Percentiles rank a stretch among this genome's conserved stretches.
Conservation (phyloP, 2,329 filamentous ascomycete genomes). For the Neofusicoccum kwambonambiense region DNA sequence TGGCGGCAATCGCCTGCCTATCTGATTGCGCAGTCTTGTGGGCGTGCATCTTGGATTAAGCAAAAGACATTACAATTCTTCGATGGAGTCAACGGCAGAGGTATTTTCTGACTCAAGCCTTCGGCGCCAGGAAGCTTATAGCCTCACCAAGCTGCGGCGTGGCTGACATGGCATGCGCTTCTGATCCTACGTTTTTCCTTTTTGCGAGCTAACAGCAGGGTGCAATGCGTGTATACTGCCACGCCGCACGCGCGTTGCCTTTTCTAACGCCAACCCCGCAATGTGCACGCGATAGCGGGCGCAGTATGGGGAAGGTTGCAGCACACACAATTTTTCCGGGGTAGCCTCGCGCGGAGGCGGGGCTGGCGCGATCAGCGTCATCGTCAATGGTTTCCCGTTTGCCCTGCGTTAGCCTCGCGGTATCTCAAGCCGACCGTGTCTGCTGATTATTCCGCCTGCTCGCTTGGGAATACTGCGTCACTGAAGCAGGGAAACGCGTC, state of each 20-base stretch:
- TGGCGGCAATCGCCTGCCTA: slow-evolving; percentile 6
- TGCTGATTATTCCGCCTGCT: background rate
- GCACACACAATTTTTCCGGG: background rate
- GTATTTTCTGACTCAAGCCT: background rate
- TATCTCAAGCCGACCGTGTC: background rate
- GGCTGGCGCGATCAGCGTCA: slow-evolving; percentile 1
- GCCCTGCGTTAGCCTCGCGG: background rate
- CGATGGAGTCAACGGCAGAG: background rate
- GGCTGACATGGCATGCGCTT: background rate
- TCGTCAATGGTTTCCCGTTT: background rate
- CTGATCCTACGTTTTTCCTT: background rate
- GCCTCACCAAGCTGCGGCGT: background rate
- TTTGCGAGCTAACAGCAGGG: background rate
- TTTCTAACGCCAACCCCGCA: background rate
- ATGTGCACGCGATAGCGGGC: background rate
- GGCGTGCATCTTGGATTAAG: background rate
- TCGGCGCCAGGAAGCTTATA: slow-evolving; percentile 1
- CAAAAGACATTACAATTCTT: background rate
- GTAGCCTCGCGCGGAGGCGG: slow-evolving; percentile 3
- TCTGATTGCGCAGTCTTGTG: background rate
- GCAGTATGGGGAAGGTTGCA: slow-evolving; percentile 2
- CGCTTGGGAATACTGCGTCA: background rate
- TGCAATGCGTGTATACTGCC: background rate
- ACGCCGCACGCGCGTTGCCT: background rate
- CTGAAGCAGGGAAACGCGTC: background rate